phyloP scores from a whole-genome alignment of 2,329 filamentous ascomycete species.

The Ampelomyces quisqualis region DNA sequence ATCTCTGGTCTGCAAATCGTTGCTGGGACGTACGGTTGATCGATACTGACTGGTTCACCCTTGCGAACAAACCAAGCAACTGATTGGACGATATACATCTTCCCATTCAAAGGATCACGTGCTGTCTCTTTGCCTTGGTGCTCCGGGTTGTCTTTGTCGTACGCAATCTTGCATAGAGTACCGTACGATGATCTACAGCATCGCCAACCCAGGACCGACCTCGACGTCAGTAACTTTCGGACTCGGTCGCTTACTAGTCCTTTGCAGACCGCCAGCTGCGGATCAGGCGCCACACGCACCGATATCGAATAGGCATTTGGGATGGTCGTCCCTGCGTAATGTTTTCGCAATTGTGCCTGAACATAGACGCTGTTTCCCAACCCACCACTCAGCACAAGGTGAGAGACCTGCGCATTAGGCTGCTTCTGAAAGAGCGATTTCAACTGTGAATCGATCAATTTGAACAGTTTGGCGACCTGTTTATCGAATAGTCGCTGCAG shows the following conservation, averaged over 20 bases:
- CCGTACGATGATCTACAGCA: conserved; percentile 44
- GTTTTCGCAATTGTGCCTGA: conserved; percentile 36
- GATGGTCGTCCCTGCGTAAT: conserved; percentile 32
- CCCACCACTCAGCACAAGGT: conserved; percentile 48
- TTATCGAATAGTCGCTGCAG: conserved; percentile 40
- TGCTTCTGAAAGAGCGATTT: conserved; percentile 30
- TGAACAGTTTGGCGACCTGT: conserved; percentile 40
- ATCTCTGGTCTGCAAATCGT: no score
- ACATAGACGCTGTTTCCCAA: conserved; percentile 48
- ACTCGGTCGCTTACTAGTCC: conserved; percentile 55
- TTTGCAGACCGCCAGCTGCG: conserved; percentile 58
- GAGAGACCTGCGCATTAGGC: conserved; percentile 31
- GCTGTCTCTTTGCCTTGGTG: conserved; percentile 28
- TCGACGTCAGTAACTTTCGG: conserved; percentile 49
- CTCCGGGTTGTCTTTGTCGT: conserved; percentile 37
- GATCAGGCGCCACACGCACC: conserved; percentile 49
- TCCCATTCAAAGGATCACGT: conserved; percentile 37
- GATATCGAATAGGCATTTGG: conserved; percentile 28
- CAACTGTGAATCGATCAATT: conserved; percentile 41
- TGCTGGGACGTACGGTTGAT: no score
- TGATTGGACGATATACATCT: conserved; percentile 39
- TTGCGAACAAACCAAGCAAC: conserved; percentile 44
- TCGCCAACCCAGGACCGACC: conserved; percentile 48
- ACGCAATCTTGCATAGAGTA: conserved; percentile 42
- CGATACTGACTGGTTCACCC: conserved; percentile 37